phyloP scores from a whole-genome alignment of 2,329 filamentous ascomycete genomes.

The Cercospora canescens region DNA sequence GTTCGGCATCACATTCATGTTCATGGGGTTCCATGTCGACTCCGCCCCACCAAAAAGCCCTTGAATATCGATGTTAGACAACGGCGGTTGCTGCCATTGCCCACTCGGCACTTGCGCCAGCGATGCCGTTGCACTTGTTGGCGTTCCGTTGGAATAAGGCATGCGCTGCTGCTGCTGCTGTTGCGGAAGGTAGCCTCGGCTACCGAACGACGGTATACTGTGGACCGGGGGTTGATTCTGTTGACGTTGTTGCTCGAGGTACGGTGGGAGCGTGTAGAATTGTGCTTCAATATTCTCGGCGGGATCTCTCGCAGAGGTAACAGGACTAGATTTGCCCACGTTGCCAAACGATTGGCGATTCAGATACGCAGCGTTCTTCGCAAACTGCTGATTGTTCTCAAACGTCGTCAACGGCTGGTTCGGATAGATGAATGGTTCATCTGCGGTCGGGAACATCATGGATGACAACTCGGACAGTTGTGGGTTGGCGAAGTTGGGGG shows the following conservation, averaged over 20 bases:
- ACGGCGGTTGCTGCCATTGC: conserved; percentile 30
- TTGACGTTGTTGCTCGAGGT: conserved; percentile 58
- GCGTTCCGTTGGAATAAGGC: conserved; percentile 24
- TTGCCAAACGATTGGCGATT: conserved; percentile 18
- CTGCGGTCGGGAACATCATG: conserved; percentile 74
- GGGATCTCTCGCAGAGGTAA: conserved; percentile 19
- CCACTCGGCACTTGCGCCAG: conserved; percentile 20
- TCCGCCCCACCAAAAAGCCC: conserved; percentile 40
- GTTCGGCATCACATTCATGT: conserved; percentile 23
- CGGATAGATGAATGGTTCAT: conserved; percentile 75
- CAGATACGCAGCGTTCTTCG: conserved; percentile 22
- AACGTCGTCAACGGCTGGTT: conserved; percentile 69
- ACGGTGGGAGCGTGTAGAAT: conserved; percentile 70
- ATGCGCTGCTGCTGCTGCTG: conserved; percentile 6
- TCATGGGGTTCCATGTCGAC: conserved; percentile 35
- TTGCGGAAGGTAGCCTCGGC: conserved; percentile 11
- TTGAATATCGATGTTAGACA: conserved; percentile 37
- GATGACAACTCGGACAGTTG: conserved; percentile 69
- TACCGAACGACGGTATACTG: conserved; percentile 23
- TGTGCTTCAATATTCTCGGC: conserved; percentile 70
- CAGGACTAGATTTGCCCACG: conserved; percentile 16
- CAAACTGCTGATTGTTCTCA: conserved; percentile 46
- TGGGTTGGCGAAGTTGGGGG: conserved; percentile 38
- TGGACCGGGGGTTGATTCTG: conserved; percentile 22
- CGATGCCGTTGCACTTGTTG: conserved; percentile 17